These are phyloP conservation scores for Phytophthora nicotianae DNA, from an alignment of 352 stramenopile genomes.

Conservation along the genomic window DNA sequence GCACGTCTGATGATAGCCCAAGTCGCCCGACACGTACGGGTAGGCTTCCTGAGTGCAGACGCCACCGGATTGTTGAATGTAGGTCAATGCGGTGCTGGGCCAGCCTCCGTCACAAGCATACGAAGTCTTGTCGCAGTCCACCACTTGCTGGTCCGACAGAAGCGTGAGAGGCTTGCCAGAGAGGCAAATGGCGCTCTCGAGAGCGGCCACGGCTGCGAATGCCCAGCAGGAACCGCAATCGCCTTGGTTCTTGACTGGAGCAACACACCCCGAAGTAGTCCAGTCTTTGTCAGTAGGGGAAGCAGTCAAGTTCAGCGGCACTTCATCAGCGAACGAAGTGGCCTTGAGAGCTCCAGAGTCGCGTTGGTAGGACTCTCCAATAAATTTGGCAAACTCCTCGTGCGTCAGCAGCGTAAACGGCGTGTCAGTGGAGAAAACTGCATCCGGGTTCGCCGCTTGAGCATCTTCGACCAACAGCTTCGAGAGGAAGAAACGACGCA, in stretches of 20 bases:
- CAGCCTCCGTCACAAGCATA: constrained; percentile 91
- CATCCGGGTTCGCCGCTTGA: constrained; percentile 59
- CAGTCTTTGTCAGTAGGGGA: constrained; percentile 51
- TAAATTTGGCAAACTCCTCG: constrained; percentile 63
- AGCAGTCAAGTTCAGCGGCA: constrained; percentile 15
- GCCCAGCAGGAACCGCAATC: constrained; percentile 97
- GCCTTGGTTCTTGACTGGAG: constrained; percentile 95
- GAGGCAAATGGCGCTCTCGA: constrained; percentile 92
- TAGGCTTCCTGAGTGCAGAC: constrained; percentile 80
- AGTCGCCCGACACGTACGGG: constrained; percentile 75
- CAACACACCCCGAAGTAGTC: constrained; percentile 63
- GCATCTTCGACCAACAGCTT: constrained; percentile 63
- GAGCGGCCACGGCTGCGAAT: constrained; percentile 92
- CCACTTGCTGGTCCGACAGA: constrained; percentile 93
- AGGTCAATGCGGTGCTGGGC: constrained; percentile 88
- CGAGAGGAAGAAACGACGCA: constrained; percentile 64
- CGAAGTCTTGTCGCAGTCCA: constrained; percentile 88
- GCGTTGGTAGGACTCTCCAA: constrained; percentile 49
- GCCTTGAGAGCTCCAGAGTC: constrained; percentile 4
- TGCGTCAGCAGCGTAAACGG: constrained; percentile 79
- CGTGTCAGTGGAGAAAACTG: constrained; percentile 66
- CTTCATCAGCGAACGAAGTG: constrained; percentile 1
- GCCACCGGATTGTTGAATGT: constrained; percentile 80
- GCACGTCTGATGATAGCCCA: constrained; percentile 39
- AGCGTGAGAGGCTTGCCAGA: constrained; percentile 66